These are phyloP conservation scores for Suillus cothurnatus DNA, from an alignment of 768 basidiomycete genomes.

Conservation along the genomic window DNA sequence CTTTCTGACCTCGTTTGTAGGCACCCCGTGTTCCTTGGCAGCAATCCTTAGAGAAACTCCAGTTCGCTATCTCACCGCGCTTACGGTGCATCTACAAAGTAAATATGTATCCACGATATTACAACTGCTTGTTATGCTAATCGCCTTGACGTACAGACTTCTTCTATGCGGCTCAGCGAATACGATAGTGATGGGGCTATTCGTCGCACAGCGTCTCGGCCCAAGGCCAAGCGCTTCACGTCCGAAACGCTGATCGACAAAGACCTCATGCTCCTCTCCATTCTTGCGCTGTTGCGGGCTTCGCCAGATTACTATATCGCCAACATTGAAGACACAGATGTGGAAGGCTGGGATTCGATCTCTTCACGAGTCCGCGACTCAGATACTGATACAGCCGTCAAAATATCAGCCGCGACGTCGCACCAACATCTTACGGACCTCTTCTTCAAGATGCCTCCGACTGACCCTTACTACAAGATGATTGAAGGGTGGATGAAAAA, in stretches of 20 bases:
- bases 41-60: constrained; percentile 50
- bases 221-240: constrained; percentile 60
- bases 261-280: constrained; percentile 68
- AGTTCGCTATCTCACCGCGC: constrained; percentile 46
- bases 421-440: constrained; percentile 47
- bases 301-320: constrained; percentile 55
- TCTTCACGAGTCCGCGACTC: constrained; percentile 61
- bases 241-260: constrained; percentile 65
- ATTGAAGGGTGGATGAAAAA: constrained; percentile 48
- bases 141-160: constrained; percentile 37
- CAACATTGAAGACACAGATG: constrained; percentile 35
- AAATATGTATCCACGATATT: constrained; percentile 15
- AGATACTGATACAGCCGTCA: constrained; percentile 63
- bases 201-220: constrained; percentile 55
- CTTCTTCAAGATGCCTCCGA: constrained; percentile 44
- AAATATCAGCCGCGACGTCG: constrained; percentile 57
- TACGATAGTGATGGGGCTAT: constrained; percentile 57
- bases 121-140: neutral
- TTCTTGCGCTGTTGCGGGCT: constrained; percentile 70
- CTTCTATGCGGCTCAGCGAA: constrained; percentile 59
- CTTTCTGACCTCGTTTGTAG: constrained; percentile 35
- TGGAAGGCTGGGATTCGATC: constrained; percentile 43
- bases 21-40: constrained; percentile 58
- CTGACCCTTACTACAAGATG: constrained; percentile 38
- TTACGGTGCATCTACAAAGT: constrained; percentile 62